Evolutionary conservation across 2,329 filamentous ascomycete species (phyloP).

Genomic region (Talaromyces piceae): DNA sequence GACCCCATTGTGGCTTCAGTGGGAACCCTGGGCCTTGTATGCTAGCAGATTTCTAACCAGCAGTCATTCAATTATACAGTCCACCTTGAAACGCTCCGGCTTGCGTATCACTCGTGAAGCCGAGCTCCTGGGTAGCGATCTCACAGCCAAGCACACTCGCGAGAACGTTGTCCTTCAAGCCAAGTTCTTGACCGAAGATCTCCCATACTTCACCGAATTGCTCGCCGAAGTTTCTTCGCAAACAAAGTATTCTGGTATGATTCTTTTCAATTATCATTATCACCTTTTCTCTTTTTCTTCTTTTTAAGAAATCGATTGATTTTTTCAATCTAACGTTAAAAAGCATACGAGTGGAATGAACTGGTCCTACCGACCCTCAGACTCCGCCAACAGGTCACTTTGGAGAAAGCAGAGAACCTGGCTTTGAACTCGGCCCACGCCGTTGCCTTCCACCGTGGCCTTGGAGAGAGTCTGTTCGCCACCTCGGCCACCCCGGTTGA

Average conservation of each 20-base stretch:
- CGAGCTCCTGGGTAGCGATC: slow-evolving; percentile 88
- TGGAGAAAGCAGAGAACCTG: slow-evolving; percentile 56
- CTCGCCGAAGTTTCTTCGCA: slow-evolving; percentile 82
- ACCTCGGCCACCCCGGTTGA: slow-evolving; percentile 62
- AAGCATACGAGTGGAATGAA: slow-evolving; percentile 86
- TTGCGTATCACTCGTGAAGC: slow-evolving; percentile 90
- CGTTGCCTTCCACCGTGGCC: slow-evolving; percentile 86
- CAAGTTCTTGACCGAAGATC: slow-evolving; percentile 89
- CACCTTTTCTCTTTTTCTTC: background rate
- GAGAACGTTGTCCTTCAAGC: slow-evolving; percentile 89
- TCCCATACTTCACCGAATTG: slow-evolving; percentile 96
- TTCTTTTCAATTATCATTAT: too few relatives aligned
- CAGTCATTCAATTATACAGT: slow-evolving; percentile 43
- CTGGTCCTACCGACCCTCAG: slow-evolving; percentile 72
- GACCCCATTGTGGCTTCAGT: background rate
- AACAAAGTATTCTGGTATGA: slow-evolving; percentile 72
- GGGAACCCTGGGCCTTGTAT: background rate
- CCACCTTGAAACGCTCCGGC: slow-evolving; percentile 75
- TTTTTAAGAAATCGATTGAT: background rate
- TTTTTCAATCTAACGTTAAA: slow-evolving; percentile 7
- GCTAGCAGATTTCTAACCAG: slow-evolving; percentile 11
- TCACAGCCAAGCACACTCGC: slow-evolving; percentile 79
- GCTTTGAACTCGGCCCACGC: slow-evolving; percentile 81
- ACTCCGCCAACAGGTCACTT: slow-evolving; percentile 66
- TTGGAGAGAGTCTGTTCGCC: slow-evolving; percentile 71